These are phyloP conservation scores for Podosphaera fusca DNA, from an alignment of 2,329 filamentous ascomycete genomes.

Conservation along the genomic window DNA sequence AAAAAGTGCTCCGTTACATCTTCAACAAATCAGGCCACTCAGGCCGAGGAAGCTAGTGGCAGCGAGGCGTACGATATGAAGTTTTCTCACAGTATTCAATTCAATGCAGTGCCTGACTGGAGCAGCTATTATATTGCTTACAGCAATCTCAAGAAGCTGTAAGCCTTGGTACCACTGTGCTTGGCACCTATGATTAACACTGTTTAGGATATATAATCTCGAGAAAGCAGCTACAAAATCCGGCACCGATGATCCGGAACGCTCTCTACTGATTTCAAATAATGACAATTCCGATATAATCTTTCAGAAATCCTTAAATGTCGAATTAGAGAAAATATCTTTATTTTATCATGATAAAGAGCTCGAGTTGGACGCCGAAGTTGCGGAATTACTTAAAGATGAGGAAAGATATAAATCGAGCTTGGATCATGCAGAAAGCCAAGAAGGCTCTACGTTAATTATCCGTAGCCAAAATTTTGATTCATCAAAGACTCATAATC, in stretches of 20 bases:
- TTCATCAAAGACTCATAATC: slow-evolving; percentile 22
- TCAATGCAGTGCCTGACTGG: slow-evolving; percentile 99
- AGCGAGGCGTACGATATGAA: slow-evolving; percentile 78
- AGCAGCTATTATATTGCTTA: slow-evolving; percentile 95
- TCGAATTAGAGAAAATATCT: slow-evolving; percentile 82
- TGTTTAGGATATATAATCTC: slow-evolving; percentile 65
- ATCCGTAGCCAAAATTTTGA: slow-evolving; percentile 20
- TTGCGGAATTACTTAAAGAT: slow-evolving; percentile 54
- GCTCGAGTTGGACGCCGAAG: slow-evolving; percentile 61
- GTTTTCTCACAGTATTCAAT: slow-evolving; percentile 98
- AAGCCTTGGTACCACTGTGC: slow-evolving; percentile 17
- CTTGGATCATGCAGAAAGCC: slow-evolving; percentile 15
- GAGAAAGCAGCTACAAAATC: slow-evolving; percentile 58
- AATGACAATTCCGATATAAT: slow-evolving; percentile 50
- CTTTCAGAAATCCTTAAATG: slow-evolving; percentile 61
- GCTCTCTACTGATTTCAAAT: slow-evolving; percentile 56
- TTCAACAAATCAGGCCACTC: slow-evolving; percentile 18
- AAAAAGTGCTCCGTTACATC: slow-evolving; percentile 3
- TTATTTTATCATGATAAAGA: slow-evolving; percentile 84
- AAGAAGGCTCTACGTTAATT: slow-evolving; percentile 19
- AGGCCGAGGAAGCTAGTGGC: slow-evolving; percentile 39
- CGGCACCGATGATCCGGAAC: slow-evolving; percentile 48
- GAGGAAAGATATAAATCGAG: slow-evolving; percentile 35
- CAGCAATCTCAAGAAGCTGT: slow-evolving; percentile 97
- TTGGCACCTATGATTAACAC: slow-evolving; percentile 2